Evolutionary conservation across 768 basidiomycete species (phyloP), one percentile per base, ranked within the genome.

Genomic region (Sporobolomyces phaffii): DNA sequence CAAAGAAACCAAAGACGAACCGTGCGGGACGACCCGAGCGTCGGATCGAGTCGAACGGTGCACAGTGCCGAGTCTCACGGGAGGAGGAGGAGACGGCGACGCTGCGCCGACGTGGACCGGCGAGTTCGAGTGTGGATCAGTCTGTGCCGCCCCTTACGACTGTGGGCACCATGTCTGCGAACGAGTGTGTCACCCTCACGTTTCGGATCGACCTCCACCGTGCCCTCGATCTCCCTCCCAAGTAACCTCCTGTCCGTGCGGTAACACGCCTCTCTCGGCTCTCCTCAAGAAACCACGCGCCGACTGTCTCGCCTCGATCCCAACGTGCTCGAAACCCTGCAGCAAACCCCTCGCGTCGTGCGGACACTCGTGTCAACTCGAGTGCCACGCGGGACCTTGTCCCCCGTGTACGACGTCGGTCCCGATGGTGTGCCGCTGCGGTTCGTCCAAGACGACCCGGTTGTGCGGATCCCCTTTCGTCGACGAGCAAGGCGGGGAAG

Each of bases 351-450:
- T 86, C 17, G 75, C 80, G 10, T 77, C 78, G 5, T 99, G 96
- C 73, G 83, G 82, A 0, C 96, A 99, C 76, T 77, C 79, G 7
- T 99, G 96, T 74, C 78, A 81, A 17, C 76, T 76, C 0, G 79
- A 73, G 14, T 98, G 96, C 74, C 94, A 98, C 75, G 79, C 78
- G 22, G 90, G 87, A 1, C 77, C 82, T 0, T 98, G 94, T 73
- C 87, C 87, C 0, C 88, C 91, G 0, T 98, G 94, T 77, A 76
- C 78, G 1, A 83, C 87, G 54, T 78, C 80, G 49, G 81, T 92
- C 45, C 82, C 85, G 6, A 81, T 87, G 9, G 87, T 89, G 5
- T 99, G 96, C 76, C 83, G 96, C 34, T 98, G 96, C 68, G 93
- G 92, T 0, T 80, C 83, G 22, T 87, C 85, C 3, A 86, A 81